phyloP scores from a whole-genome alignment of 169 alveolate species.

The Theileria orientalis region DNA sequence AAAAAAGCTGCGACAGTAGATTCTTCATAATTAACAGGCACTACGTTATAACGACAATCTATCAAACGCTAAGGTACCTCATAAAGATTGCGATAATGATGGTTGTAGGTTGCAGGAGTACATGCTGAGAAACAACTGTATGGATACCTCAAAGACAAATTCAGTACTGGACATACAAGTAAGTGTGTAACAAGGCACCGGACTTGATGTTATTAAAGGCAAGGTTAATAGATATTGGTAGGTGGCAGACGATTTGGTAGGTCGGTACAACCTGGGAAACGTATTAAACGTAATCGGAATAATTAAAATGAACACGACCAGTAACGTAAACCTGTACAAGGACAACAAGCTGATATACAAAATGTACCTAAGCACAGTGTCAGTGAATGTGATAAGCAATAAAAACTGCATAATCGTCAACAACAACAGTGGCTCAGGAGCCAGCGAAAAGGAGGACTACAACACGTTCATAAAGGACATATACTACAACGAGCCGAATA shows the following conservation, averaged over 20 bases:
- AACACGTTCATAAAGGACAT: slow-evolving; percentile 57
- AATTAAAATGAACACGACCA: background rate
- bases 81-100: no score
- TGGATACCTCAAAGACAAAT: background rate
- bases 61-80: slow-evolving; percentile 18
- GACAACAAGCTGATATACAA: slow-evolving; percentile 10
- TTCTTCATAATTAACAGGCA: slow-evolving; percentile 23
- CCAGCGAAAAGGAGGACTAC: no score
- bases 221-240: background rate
- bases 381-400: slow-evolving; percentile 9
- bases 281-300: slow-evolving; percentile 37
- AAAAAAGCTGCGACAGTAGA: slow-evolving; percentile 6
- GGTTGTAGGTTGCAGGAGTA: slow-evolving; percentile 34
- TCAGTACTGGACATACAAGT: slow-evolving; percentile 38
- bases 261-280: slow-evolving; percentile 36
- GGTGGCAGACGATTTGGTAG: slow-evolving; percentile 45
- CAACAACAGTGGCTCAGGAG: background rate
- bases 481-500: slow-evolving; percentile 56
- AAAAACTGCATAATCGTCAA: background rate
- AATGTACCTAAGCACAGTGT: slow-evolving; percentile 29
- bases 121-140: background rate
- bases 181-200: background rate
- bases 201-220: background rate
- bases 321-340: background rate
- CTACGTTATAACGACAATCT: slow-evolving; percentile 25